phyloP scores from a whole-genome alignment of 1,284 basidiomycete species.

The Abortiporus biennis region DNA sequence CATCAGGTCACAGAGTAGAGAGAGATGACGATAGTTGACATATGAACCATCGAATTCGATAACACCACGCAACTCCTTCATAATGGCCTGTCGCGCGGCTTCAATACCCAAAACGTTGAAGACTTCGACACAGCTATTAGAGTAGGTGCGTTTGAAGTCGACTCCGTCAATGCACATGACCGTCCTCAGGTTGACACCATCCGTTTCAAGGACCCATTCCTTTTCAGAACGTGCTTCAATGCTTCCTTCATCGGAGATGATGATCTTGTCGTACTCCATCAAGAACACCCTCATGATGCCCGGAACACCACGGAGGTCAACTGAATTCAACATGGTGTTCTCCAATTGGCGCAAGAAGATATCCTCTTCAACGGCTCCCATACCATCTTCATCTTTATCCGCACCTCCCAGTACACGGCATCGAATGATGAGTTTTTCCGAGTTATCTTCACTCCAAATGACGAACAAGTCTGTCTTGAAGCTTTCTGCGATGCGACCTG shows the following conservation, averaged over 20 bases:
- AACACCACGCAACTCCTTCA: constrained; percentile 89
- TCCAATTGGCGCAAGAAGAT: constrained; percentile 96
- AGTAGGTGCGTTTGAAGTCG: constrained; percentile 88
- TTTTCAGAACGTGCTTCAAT: constrained; percentile 58
- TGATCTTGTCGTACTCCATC: constrained; percentile 80
- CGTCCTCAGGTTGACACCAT: constrained; percentile 91
- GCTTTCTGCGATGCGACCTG: constrained; percentile 88
- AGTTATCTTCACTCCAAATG: constrained; percentile 99
- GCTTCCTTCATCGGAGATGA: constrained; percentile 58
- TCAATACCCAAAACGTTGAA: constrained; percentile 98
- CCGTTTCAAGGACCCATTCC: constrained; percentile 98
- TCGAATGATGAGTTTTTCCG: constrained; percentile 95
- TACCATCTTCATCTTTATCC: constrained; percentile 87
- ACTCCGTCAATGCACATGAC: constrained; percentile 96
- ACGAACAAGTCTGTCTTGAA: constrained; percentile 98
- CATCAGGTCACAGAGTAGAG: constrained; percentile 96
- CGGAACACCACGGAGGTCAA: constrained; percentile 90
- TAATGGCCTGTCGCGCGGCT: constrained; percentile 89
- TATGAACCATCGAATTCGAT: constrained; percentile 99
- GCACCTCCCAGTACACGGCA: constrained; percentile 89
- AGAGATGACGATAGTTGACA: constrained; percentile 97
- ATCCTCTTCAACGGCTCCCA: constrained; percentile 83
- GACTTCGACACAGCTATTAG: constrained; percentile 96
- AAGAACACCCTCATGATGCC: constrained; percentile 94
- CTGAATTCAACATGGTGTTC: constrained; percentile 95